These are phyloP conservation scores for Phytophthora pistaciae DNA, from an alignment of 352 stramenopile genomes.

Conservation along the genomic window DNA sequence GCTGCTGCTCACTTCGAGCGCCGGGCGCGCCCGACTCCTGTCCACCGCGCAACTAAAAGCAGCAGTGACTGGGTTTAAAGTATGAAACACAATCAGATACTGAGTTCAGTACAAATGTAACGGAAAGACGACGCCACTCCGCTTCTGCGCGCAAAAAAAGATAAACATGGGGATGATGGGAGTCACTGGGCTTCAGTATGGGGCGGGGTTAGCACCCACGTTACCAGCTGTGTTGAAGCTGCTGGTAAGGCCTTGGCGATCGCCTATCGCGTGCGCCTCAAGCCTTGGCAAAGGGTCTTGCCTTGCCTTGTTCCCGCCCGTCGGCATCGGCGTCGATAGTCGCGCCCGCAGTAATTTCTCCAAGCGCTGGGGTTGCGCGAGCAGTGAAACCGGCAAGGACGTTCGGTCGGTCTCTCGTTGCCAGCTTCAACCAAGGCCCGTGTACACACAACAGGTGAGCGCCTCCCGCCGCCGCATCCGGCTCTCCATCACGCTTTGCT, in stretches of 20 bases:
- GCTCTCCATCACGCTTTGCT: no score
- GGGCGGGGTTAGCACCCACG: neutral
- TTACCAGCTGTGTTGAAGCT: slow-evolving; percentile 28
- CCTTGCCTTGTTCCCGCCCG: neutral
- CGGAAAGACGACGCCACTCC: slow-evolving; percentile 6
- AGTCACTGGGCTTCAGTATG: slow-evolving; percentile 2
- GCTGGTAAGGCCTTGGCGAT: neutral
- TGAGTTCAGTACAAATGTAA: neutral
- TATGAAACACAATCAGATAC: slow-evolving; percentile 29
- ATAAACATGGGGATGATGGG: slow-evolving; percentile 19
- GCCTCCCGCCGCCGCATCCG: no score
- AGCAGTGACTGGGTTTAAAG: slow-evolving; percentile 5
- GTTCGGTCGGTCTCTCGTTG: neutral
- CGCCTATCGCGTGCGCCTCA: slow-evolving; percentile 4
- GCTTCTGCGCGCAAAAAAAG: neutral
- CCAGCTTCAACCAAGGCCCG: slow-evolving; percentile 22
- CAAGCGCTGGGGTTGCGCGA: slow-evolving; percentile 14
- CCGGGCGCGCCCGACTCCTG: neutral
- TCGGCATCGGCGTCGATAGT: slow-evolving; percentile 15
- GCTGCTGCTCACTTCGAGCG: slow-evolving; percentile 25
- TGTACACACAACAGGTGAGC: slow-evolving; percentile 16
- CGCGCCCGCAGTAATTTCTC: slow-evolving; percentile 8
- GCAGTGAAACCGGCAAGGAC: slow-evolving; percentile 15
- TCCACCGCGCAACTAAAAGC: slow-evolving; percentile 22
- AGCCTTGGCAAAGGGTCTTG: neutral